Base-by-base conservation (phyloP, 2,329 filamentous ascomycete genomes). In the Diplodia intermedia region DNA sequence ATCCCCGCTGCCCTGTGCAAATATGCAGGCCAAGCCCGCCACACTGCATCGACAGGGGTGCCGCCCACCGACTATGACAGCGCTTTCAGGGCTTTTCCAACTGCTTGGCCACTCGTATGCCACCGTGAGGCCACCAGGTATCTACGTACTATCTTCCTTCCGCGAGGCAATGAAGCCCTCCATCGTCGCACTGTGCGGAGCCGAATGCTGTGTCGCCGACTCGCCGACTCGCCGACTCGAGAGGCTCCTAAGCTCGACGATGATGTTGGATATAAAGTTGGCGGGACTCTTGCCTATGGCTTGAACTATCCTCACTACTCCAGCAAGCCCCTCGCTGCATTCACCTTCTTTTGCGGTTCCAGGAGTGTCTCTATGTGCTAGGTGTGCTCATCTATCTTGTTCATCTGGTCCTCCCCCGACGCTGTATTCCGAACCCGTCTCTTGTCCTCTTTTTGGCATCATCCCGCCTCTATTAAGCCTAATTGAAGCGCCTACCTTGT, bases 101-200 rank as follows among this genome's bases (percentile, higher is more conserved):
- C 31, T 18, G n/a, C 60, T 63, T 63, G 60, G 47, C 60, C 47
- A 63, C 60, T 63, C 47, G 47, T 29, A 38, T 52, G 15, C 43
- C 29, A 20, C 26, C 15, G 40, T 18, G 38, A 61, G 57, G 15
- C 40, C 40, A 15, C 33, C 26, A 40, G n/a, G 60, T 36, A 36
- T 12, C 20, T 11, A 26, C 36, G 60, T 63, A 52, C 36, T 33
- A 63, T 63, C 14, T 9, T 52, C 31, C 50, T 26, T 63, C 43
- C 31, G 50, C 20, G 43, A 38, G 29, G 43, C 60, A 12, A 38
- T 52, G 57, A 18, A 31, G 2, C 50, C 43, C 11, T 38, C 31
- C 38, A 29, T 38, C 26, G 43, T 63, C 60, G 60, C 60, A 63
- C 29, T 63, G 18, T 60, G 60, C 60, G 60, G 60, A 63, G 60